Base-by-base conservation (phyloP, 495 filamentous ascomycete genomes). In the Aspergillus conjunctus region DNA sequence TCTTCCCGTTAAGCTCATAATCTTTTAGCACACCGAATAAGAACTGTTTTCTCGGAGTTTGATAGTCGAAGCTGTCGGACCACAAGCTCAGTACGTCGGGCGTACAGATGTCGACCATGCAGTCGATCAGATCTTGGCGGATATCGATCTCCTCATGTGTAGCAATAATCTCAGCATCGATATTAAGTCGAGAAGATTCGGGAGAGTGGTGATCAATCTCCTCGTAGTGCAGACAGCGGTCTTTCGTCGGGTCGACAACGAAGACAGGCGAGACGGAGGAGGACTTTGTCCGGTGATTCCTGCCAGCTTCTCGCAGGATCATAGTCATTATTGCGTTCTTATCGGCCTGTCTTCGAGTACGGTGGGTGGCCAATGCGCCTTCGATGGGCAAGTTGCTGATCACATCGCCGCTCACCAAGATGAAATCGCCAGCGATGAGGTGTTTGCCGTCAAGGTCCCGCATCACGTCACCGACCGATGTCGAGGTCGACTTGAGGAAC, bases 301-400 rank as follows among this genome's bases (percentile, higher is more conserved):
- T 75, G n/a, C 91, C 91, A 3, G 87, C 90, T 73, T 92, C 85
- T 50, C 90, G 83, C 53, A 98, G 76, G 21, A 99, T 81, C 86
- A 98, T 92, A 22, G 94, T 99, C 95, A 99, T 99, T 75, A 97
- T 97, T 14, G 93, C 91, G 71, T 96, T 92, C 69, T 94, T 93
- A 75, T 96, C 90, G 52, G 85, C 83, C 69, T 86, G 85, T 44
- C 94, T 87, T 33, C 94, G 88, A 50, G 87, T 85, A 54, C 90
- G 85, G 71, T 99, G 94, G 39, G 83, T 84, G 6, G 85, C 81
- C 49, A 99, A 76, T n/a, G 88, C 89, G 46, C 77, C 81, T 63
- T 92, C 91, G 21, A 99, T 87, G 9, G 88, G 84, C 49, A 98
- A 71, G 67, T 97, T 99, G 62, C 91, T 87, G 65, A 99, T 87